Conservation (phyloP, 495 filamentous ascomycete species). For the Penicillium lagena region DNA sequence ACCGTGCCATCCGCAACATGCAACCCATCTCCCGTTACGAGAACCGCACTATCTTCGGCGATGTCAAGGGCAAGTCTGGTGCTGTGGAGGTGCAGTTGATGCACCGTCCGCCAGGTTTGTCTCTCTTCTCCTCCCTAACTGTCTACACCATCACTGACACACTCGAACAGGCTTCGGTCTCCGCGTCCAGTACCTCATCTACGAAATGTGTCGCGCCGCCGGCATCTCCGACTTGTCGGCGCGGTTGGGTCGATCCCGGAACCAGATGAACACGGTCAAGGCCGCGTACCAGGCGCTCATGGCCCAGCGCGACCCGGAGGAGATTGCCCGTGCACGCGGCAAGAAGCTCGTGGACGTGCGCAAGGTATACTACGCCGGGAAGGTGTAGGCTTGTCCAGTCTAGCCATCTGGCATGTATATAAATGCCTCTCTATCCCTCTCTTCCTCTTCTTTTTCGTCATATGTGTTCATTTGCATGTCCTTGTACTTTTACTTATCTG, state of each 20-base stretch:
- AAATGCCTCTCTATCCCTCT: conserved; percentile 24
- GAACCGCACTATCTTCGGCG: conserved; percentile 82
- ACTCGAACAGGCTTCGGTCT: conserved; percentile 72
- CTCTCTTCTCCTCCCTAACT: not conserved
- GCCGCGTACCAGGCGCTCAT: conserved; percentile 75
- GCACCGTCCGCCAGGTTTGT: conserved; percentile 80
- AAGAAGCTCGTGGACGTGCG: conserved; percentile 93
- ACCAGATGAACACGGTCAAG: conserved; percentile 96
- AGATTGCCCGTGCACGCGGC: conserved; percentile 77
- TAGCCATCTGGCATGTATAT: conserved; percentile 32
- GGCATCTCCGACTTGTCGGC: conserved; percentile 85
- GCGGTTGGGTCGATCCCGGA: conserved; percentile 68
- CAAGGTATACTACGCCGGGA: conserved; percentile 94
- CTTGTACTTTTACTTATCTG: conserved; percentile 16
- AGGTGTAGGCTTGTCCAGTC: conserved; percentile 38
- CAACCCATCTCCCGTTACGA: conserved; percentile 84
- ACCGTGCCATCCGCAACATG: conserved; percentile 79
- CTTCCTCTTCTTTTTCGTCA: conserved; percentile 19
- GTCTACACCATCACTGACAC: conserved; percentile 5
- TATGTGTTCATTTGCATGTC: conserved; percentile 25
- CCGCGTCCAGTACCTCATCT: conserved; percentile 82
- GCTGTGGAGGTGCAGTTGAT: conserved; percentile 74
- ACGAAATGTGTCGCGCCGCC: conserved; percentile 77
- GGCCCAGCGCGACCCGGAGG: conserved; percentile 79
- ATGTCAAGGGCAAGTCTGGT: conserved; percentile 76